Evolutionary conservation across 2,329 filamentous ascomycete species (phyloP), one percentile per base, ranked within the genome.

Genomic region (Diaporthe caulivora): DNA sequence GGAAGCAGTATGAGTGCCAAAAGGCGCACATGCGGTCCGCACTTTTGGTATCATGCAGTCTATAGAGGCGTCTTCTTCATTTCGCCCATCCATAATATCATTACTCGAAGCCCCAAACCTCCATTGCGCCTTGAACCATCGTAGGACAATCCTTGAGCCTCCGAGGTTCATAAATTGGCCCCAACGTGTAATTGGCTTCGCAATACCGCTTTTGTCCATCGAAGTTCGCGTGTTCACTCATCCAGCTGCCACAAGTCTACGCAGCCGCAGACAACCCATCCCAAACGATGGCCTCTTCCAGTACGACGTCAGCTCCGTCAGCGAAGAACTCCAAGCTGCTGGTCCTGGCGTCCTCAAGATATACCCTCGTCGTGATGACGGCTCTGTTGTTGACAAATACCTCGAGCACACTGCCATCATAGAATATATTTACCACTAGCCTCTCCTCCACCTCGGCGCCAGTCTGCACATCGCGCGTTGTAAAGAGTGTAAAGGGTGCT

Each of bases 401-500:
- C 74, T 87, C 85, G 3, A 87, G 76, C 8, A 86, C 83, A 29
- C 82, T 84, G 29, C 76, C 79, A 71, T 87, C 85, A 62, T 82
- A 83, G 76, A 84, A 84, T 0, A 82, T 80, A 24, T 80, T 82
- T n/a, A 87, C 78, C n/a, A 78, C 78, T 0, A 87, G 78, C 2
- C 77, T 75, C 74, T 86, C 84, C 72, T 81, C 78, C 24, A 51
- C 42, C 42, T 80, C 76, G 3, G 76, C 69, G 3, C 75, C 70
- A 31, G 75, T 75, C 11, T 65, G 34, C n/a, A 57, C 51, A 11
- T 68, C 60, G 42, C 53, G 62, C 18, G 75, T 76, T 1, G 81
- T 82, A 76, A 88, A 87, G 0, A 88, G 80, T 0, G 87, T 88
- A 71, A 87, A 86, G 0, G 86, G 85, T 49, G 76, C 76, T 57